Evolutionary conservation across 179 eudicot species (phyloP).

Genomic region (Drosera spatulata): DNA sequence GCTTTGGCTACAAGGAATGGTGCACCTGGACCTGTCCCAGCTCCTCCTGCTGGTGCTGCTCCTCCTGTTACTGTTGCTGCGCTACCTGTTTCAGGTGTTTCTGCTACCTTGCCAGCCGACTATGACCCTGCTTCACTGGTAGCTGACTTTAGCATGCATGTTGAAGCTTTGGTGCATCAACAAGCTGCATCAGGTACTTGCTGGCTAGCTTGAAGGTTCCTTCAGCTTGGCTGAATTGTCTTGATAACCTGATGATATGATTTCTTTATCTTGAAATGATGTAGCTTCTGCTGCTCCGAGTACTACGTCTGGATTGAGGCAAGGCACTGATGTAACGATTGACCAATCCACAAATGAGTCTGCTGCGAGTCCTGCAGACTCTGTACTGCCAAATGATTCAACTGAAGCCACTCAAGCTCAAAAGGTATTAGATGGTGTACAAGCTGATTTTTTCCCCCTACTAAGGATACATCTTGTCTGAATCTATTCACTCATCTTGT

Average conservation of each 20-base stretch:
- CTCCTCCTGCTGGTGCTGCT: conserved; percentile 30
- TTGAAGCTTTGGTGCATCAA: too few species aligned
- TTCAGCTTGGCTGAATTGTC: not conserved
- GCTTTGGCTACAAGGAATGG: conserved; percentile 35
- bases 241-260: not conserved
- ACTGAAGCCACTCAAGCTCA: conserved; percentile 15
- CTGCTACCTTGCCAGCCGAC: conserved; percentile 30
- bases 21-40: conserved; percentile 37
- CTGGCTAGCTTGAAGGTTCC: not conserved
- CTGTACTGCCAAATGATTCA: conserved; percentile 7
- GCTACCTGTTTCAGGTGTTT: conserved; percentile 29
- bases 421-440: conserved; percentile 18
- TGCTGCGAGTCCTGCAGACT: conserved; percentile 18
- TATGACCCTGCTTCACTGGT: conserved; percentile 20
- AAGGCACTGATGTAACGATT: conserved; percentile 12
- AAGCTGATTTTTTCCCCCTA: too few species aligned
- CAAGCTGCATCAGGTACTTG: conserved; percentile 34
- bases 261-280: conserved; percentile 26
- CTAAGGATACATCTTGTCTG: too few species aligned
- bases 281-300: conserved; percentile 28
- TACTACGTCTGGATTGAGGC: conserved; percentile 23
- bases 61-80: conserved; percentile 28
- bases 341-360: conserved; percentile 10
- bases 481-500: not conserved
- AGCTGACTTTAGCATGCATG: not conserved